Evolutionary conservation across 768 basidiomycete species (phyloP).

Genomic region (Leucocoprinus leucothites): DNA sequence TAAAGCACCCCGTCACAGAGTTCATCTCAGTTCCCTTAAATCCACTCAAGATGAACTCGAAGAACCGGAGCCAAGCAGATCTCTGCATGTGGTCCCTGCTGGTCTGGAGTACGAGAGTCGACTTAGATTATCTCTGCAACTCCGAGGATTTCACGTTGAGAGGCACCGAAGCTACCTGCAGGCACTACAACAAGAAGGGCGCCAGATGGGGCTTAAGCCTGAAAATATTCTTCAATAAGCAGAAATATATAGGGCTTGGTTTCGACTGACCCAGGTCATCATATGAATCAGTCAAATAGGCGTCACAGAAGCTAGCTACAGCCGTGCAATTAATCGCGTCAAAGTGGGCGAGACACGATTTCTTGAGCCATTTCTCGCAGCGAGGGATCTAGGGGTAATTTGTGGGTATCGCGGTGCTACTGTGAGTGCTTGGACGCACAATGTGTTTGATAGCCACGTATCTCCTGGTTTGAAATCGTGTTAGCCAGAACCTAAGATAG

Average conservation of each 20-base stretch:
- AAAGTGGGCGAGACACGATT: constrained; percentile 57
- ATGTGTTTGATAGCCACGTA: constrained; percentile 60
- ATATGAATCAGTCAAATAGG: constrained; percentile 42
- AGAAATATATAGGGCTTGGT: not conserved
- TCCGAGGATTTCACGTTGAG: no score
- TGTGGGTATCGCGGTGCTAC: not conserved
- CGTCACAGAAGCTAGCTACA: constrained; percentile 58
- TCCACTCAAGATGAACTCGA: no score
- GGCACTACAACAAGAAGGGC: no score
- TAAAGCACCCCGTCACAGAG: no score
- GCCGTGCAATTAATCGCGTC: constrained; percentile 66
- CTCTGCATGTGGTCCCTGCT: no score
- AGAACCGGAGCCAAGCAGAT: no score
- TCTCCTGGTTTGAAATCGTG: constrained; percentile 32
- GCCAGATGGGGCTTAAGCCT: constrained; percentile 55
- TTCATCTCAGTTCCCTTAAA: no score
- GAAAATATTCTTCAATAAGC: not conserved
- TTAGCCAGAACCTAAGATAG: constrained; percentile 23
- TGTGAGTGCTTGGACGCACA: constrained; percentile 30
- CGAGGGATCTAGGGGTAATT: constrained; percentile 46
- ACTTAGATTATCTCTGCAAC: no score
- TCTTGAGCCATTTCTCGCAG: constrained; percentile 55
- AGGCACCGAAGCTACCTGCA: no score
- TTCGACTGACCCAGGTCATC: constrained; percentile 34
- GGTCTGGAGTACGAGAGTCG: no score